Base-by-base conservation (phyloP, 2,329 filamentous ascomycete genomes). In the Epichloe festucae region DNA sequence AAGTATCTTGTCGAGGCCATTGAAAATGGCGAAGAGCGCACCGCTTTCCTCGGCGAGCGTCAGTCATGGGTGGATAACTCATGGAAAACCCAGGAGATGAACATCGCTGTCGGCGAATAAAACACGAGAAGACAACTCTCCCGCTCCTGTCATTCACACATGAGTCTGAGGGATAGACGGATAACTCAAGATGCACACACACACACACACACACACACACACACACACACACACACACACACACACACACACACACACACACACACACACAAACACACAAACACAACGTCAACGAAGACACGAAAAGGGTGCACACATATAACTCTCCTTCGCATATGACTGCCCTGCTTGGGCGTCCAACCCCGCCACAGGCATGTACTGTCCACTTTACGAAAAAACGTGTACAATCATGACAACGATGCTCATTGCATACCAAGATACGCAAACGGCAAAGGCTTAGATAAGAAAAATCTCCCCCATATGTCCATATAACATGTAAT, bases 11-110 rank as follows among this genome's bases (percentile, higher is more conserved):
- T 94, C 31, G 79, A 88, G 45, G 75, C 74, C 5, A 70, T 85
- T 8, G 74, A 75, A 19, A 78, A 76, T 51, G 70, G 75, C 39
- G 68, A 81, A 55, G 82, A 82, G 53, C 79, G 81, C 50, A 72
- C 83, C 23, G 80, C 84, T 21, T 84, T 97, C 55, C 73, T 98
- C 4, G 91, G 91, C 39, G 84, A 91, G 72, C 86, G 84, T 71
- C 87, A 87, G 65, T 75, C 83, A 11, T 95, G 87, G 83, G 79
- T 85, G 23, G 82, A 88, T 58, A 75, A 73, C 23, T 70, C 72
- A 14, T 97, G 91, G 91, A 77, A 79, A 50, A 72, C 89, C 27
- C 79, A 80, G 54, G 86, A 91, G 64, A 81, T 95, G 70, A 83
- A 90, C 62, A 73, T 81, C 34, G 42, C 45, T 17, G 49, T 19